phyloP scores from a whole-genome alignment of 106 monocot genomes.

The Acorus calamus region DNA sequence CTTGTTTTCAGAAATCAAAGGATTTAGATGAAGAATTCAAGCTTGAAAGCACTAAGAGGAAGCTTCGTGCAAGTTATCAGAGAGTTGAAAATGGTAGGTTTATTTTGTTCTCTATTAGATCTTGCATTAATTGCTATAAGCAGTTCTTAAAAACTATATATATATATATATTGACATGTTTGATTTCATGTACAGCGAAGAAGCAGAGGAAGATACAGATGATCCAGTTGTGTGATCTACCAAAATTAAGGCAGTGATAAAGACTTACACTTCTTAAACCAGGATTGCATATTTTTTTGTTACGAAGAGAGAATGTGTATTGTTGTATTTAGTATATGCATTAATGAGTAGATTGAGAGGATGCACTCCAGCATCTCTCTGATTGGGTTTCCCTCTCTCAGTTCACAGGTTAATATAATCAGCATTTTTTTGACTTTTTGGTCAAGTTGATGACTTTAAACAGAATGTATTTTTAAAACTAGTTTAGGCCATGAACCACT shows the following conservation, averaged over 20 bases:
- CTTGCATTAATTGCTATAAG: not conserved
- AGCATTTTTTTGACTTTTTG: too few species aligned
- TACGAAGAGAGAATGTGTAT: too few species aligned
- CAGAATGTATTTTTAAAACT: too few species aligned
- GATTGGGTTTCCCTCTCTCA: too few species aligned
- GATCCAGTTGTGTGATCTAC: slow-evolving; percentile 1
- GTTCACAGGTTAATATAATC: too few species aligned
- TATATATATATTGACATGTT: not conserved
- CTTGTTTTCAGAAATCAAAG: slow-evolving; percentile 4
- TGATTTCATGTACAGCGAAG: not conserved
- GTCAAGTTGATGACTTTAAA: too few species aligned
- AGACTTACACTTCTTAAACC: too few species aligned
- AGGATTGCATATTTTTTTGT: too few species aligned
- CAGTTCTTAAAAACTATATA: not conserved
- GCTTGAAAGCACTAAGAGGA: slow-evolving; percentile 13
- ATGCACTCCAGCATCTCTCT: too few species aligned
- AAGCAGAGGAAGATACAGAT: slow-evolving; percentile 1
- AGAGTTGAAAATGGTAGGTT: slow-evolving; percentile 14
- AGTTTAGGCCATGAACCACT: too few species aligned
- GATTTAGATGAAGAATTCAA: not conserved
- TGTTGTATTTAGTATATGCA: too few species aligned
- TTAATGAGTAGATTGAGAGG: too few species aligned
- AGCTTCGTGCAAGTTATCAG: slow-evolving; percentile 10
- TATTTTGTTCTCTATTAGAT: not conserved
- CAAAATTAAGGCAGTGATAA: not conserved